A percentile compares a stretch with the other conserved stretches of the same genome.
Evolutionary conservation across 805 yeast species (phyloP).

Genomic region (Kluyveromyces dobzhanskii): DNA sequence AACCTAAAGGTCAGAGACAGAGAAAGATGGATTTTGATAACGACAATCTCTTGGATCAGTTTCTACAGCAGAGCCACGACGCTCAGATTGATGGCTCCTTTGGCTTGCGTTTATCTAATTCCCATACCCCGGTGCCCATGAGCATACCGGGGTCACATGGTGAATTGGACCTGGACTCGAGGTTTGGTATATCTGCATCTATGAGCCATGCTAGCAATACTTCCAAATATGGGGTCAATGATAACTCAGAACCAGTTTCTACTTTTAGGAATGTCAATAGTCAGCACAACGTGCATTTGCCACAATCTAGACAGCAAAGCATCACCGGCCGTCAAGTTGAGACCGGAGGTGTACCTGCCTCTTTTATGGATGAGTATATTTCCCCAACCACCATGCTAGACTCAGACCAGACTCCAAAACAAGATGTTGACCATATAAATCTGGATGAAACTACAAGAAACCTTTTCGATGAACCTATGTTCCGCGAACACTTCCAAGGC

Average conservation of each 20-base stretch:
- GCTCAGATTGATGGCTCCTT: background rate
- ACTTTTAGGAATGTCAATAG: background rate
- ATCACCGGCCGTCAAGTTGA: slow-evolving; percentile 2
- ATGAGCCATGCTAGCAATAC: background rate
- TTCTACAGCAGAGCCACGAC: slow-evolving; percentile 3
- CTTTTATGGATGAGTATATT: slow-evolving; percentile 8
- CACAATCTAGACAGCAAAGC: slow-evolving; percentile 2
- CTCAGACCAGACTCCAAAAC: background rate
- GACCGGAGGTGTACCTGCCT: background rate
- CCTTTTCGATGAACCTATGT: slow-evolving; percentile 14
- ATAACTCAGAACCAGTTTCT: background rate
- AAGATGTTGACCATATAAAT: background rate
- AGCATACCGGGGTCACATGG: slow-evolving; percentile 1
- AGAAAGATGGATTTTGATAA: slow-evolving; percentile 2
- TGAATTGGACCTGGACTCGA: background rate
- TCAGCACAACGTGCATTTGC: background rate
- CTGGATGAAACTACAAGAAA: slow-evolving; percentile 8
- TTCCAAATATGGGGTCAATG: background rate
- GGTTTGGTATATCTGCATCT: background rate
- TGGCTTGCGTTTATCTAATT: background rate
- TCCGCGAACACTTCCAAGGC: background rate
- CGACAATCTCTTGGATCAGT: slow-evolving; percentile 2
- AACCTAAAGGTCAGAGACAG: background rate
- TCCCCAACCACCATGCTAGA: background rate
- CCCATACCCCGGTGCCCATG: slow-evolving; percentile 3